phyloP scores from a whole-genome alignment of 169 alveolate species.

The Perkinsus olseni region DNA sequence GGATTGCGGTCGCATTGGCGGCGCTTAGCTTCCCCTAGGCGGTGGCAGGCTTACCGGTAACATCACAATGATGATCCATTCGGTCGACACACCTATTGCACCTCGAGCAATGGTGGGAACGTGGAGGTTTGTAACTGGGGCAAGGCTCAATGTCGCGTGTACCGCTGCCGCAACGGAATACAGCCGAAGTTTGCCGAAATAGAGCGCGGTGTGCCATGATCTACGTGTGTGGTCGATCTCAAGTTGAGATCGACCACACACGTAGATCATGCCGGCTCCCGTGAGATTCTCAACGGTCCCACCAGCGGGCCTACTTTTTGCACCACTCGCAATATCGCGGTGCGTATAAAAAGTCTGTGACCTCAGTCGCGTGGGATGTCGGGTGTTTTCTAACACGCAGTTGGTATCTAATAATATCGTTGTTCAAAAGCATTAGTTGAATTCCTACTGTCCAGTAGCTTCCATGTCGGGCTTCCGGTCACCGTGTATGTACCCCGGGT shows the following conservation, averaged over 20 bases:
- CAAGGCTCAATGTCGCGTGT: no score
- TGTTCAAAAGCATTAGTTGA: not conserved
- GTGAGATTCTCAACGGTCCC: no score
- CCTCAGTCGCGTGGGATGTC: not conserved
- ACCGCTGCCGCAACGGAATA: no score
- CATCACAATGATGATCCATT: constrained; percentile 36
- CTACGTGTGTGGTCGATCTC: no score
- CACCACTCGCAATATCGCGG: not conserved
- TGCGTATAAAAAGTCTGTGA: not conserved
- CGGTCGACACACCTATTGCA: constrained; percentile 28
- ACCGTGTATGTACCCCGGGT: not conserved
- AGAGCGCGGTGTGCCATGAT: no score
- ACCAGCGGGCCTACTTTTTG: not conserved
- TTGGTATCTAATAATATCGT: not conserved
- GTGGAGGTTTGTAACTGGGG: constrained; percentile 23
- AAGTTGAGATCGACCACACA: no score
- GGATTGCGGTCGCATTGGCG: no score
- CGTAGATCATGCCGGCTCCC: no score
- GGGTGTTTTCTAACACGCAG: not conserved
- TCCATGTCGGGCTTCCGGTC: not conserved
- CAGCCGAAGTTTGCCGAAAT: no score
- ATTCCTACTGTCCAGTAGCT: not conserved
- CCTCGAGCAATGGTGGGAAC: constrained; percentile 35
- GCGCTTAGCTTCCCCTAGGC: no score
- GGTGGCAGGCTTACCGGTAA: not conserved